A percentile compares a stretch with the other conserved stretches of the same genome.
Evolutionary conservation across 202 grass and related monocot species (phyloP).

Genomic region (Brachypodium distachyon): DNA sequence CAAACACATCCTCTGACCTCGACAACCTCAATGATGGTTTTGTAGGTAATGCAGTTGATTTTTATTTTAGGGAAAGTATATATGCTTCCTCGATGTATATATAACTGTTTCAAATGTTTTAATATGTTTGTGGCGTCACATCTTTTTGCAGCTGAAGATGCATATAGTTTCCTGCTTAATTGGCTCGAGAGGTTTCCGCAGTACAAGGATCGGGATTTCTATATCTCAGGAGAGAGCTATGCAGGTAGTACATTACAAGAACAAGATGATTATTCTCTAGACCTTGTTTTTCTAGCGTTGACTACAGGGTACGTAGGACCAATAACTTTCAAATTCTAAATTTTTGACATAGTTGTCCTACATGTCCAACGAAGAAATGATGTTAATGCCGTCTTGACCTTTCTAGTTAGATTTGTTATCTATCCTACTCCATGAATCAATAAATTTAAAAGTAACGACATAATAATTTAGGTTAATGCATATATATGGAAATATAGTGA

Average conservation of each 20-base stretch:
- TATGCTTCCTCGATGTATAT: neutral
- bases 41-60: conserved; percentile 45
- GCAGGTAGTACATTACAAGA: conserved; percentile 42
- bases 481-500: neutral
- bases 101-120: neutral
- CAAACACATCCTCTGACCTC: conserved; percentile 81
- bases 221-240: conserved; percentile 89
- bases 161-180: conserved; percentile 74
- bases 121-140: neutral
- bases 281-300: neutral
- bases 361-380: neutral
- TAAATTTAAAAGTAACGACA: neutral
- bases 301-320: neutral
- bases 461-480: neutral
- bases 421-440: neutral
- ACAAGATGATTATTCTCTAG: neutral
- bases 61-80: neutral
- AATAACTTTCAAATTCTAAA: neutral
- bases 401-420: neutral
- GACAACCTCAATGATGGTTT: conserved; percentile 52
- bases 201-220: conserved; percentile 53
- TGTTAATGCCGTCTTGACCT: neutral
- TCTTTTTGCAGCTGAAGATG: conserved; percentile 55
- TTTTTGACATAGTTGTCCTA: neutral
- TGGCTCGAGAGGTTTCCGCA: conserved; percentile 75